Evolutionary conservation across 139 green algal genomes (phyloP), one percentile per base, ranked within the genome.

Genomic region (Chlorella sp.): DNA sequence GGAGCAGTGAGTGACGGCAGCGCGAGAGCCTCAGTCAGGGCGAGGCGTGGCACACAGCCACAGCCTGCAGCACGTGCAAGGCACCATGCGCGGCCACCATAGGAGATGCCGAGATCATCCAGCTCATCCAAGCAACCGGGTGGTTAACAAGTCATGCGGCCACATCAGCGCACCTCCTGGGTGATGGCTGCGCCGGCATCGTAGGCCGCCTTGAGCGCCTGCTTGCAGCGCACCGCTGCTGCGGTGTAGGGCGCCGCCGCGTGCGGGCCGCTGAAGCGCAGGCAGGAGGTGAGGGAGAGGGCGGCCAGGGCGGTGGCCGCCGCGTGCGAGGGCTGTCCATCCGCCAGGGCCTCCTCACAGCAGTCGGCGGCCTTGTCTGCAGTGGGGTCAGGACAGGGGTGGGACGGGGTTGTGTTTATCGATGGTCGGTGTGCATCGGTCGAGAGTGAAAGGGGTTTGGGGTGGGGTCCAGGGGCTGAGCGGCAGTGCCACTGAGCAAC

Each of bases 131-230:
- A n/a, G n/a, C n/a, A n/a, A n/a, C n/a, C n/a, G n/a, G n/a, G n/a
- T n/a, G n/a, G n/a, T n/a, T n/a, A n/a, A n/a, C n/a, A n/a, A n/a
- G n/a, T n/a, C n/a, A n/a, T n/a, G n/a, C n/a, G n/a, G n/a, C n/a
- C n/a, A n/a, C n/a, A n/a, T n/a, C n/a, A n/a, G n/a, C 76, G 12
- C 76, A 82, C 76, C 76, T 82, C 57, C 36, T 82, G 32, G 0
- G 17, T 47, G 15, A 82, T 0, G 23, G 13, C 12, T 1, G 60
- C 76, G 39, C 76, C 76, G 4, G 26, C 60, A 41, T 72, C 38
- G 28, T 72, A 82, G 25, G 76, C 76, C 1, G 34, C 60, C 36
- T 72, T 56, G 11, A 82, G 76, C 36, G 76, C 76, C 57, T 72
- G 76, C 57, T 82, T 82, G 76, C 76, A 82, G 60, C 76, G 76